Evolutionary conservation across 345 rosid species (phyloP).

Genomic region (Pelargonium nanum): DNA sequence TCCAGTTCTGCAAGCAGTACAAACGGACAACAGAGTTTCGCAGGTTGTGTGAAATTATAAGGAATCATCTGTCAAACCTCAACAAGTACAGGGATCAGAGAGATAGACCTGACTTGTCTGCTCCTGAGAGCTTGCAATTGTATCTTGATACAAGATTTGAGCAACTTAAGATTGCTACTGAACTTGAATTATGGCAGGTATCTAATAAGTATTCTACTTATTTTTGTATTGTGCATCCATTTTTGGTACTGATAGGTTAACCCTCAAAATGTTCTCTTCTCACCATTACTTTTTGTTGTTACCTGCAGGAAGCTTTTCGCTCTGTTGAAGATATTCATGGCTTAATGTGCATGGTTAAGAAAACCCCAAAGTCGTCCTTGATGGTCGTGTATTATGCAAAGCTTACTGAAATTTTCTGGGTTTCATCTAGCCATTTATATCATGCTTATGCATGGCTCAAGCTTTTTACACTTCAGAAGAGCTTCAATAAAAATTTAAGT

Average conservation of each 20-base stretch:
- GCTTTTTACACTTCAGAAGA: conserved; percentile 89
- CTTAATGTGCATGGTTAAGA: conserved; percentile 91
- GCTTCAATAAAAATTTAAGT: conserved; percentile 87
- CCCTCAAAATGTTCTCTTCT: not conserved
- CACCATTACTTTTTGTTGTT: not conserved
- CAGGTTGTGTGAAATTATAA: conserved; percentile 88
- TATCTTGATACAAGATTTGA: conserved; percentile 95
- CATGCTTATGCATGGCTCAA: conserved; percentile 98
- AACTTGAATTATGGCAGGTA: conserved; percentile 96
- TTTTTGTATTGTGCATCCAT: conserved; percentile 2
- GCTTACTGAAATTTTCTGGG: conserved; percentile 88
- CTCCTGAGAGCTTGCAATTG: conserved; percentile 90
- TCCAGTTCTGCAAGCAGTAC: conserved; percentile 97
- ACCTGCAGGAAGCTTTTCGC: conserved; percentile 85
- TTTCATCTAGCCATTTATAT: conserved; percentile 84
- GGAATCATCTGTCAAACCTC: conserved; percentile 84
- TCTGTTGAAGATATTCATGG: conserved; percentile 94
- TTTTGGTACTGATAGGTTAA: not conserved
- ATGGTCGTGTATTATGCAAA: conserved; percentile 94
- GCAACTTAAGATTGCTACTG: conserved; percentile 93
- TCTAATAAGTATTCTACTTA: not conserved
- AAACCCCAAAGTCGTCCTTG: conserved; percentile 83
- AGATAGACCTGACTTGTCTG: conserved; percentile 91
- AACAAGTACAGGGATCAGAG: conserved; percentile 97
- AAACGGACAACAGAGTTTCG: conserved; percentile 92